Evolutionary conservation across 495 filamentous ascomycete species (phyloP).

Genomic region (Tuber melanosporum): DNA sequence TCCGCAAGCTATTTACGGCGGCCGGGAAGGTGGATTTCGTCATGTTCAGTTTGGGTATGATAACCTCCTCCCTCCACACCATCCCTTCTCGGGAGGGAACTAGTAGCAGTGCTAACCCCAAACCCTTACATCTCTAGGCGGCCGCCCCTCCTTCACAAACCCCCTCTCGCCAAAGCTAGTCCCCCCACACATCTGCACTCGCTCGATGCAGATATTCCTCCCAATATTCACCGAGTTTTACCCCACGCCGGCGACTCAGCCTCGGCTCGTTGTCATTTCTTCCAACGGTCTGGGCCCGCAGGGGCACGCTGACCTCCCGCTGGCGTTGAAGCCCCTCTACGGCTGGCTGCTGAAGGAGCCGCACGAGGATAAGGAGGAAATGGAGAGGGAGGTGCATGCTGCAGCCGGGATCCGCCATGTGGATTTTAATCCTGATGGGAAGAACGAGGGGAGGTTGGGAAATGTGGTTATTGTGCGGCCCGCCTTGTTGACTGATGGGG

Average conservation of each 20-base stretch:
- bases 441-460: slow-evolving; percentile 16
- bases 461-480: slow-evolving; percentile 44
- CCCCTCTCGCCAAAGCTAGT: slow-evolving; percentile 20
- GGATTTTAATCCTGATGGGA: slow-evolving; percentile 17
- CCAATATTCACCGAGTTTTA: slow-evolving; percentile 35
- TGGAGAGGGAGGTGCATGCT: slow-evolving; percentile 41
- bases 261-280: slow-evolving; percentile 34
- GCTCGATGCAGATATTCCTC: slow-evolving; percentile 36
- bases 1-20: slow-evolving; percentile 9
- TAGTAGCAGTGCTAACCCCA: neutral
- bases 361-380: slow-evolving; percentile 45
- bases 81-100: neutral
- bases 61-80: neutral
- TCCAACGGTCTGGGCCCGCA: slow-evolving; percentile 42
- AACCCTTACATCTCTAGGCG: slow-evolving; percentile 9
- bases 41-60: slow-evolving; percentile 18
- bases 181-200: slow-evolving; percentile 26
- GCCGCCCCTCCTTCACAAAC: slow-evolving; percentile 33
- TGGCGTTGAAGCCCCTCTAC: slow-evolving; percentile 42
- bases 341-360: slow-evolving; percentile 41
- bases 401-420: slow-evolving; percentile 22
- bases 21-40: slow-evolving; percentile 18
- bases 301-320: slow-evolving; percentile 43
- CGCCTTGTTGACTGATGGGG: slow-evolving; percentile 43
- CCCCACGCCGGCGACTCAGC: neutral